Conservation (phyloP, 495 filamentous ascomycete species). For the Cetradonia linearis region DNA sequence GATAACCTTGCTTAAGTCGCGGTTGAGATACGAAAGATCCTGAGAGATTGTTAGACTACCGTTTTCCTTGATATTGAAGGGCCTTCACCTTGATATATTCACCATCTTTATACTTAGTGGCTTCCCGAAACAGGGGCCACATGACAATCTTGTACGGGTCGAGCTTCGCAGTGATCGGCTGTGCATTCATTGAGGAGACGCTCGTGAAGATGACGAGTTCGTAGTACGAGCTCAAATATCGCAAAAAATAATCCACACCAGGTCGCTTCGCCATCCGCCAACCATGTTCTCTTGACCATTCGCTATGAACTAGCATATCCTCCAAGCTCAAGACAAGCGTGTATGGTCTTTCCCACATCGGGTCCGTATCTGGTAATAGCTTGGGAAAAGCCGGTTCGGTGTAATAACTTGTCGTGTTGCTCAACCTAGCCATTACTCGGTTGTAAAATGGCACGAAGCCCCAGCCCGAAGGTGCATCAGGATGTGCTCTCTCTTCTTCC, state of each 20-base stretch:
- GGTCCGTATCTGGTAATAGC: constrained; percentile 80
- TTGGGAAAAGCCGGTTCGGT: constrained; percentile 93
- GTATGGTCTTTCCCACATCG: constrained; percentile 73
- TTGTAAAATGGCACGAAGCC: constrained; percentile 64
- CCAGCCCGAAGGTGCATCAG: constrained; percentile 64
- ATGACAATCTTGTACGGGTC: constrained; percentile 95
- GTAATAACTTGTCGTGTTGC: constrained; percentile 76
- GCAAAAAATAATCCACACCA: constrained; percentile 92
- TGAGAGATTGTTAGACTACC: constrained; percentile 28
- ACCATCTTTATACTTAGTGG: constrained; percentile 87
- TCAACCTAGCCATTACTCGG: constrained; percentile 61
- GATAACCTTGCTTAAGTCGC: constrained; percentile 86
- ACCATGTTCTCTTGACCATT: constrained; percentile 87
- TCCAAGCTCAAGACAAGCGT: constrained; percentile 88
- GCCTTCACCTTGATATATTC: constrained; percentile 87
- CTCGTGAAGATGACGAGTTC: constrained; percentile 93
- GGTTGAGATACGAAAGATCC: constrained; percentile 94
- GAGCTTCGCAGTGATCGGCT: constrained; percentile 81
- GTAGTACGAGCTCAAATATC: constrained; percentile 94
- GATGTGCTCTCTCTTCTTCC: constrained; percentile 52
- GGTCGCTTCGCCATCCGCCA: constrained; percentile 95
- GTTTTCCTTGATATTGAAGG: neutral
- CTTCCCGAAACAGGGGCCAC: constrained; percentile 90
- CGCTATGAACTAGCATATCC: constrained; percentile 85
- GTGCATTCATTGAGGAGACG: constrained; percentile 67